Evolutionary conservation across 1,284 basidiomycete genomes (phyloP), one percentile per base, ranked within the genome.

Genomic region (Somion occarium): DNA sequence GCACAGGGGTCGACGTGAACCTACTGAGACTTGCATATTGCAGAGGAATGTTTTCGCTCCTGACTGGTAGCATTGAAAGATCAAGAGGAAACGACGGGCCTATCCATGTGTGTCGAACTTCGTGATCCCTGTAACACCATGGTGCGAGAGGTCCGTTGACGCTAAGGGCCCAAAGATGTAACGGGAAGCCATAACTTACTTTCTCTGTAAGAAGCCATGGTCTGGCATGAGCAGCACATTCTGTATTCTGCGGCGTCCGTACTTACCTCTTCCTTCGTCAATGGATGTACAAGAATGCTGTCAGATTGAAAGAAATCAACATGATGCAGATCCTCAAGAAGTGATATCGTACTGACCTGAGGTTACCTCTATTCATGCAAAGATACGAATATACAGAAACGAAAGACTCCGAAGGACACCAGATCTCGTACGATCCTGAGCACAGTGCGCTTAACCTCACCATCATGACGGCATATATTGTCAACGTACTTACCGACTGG

Each of bases 341-440:
- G 15, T 37, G 20, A 5, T 38, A 46, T 38, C 37, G 7, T 18
- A 15, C 1, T 44, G 53, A 88, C 86, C 86, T 89, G 30, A 89
- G 68, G 41, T 75, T 60, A 3, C 85, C 85, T 48, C 80, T 73
- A 62, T 89, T 79, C 64, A 82, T 66, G 56, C 76, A 81, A 18
- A 90, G 72, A 54, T 88, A 89, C 13, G 86, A 89, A 61, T 81
- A 90, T 12, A 89, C 80, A 0, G 83, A 74, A 0, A 75, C 68
- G 60, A 89, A 89, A 1, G 85, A 86, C 57, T 86, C 83, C 0
- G 77, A 73, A 0, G 86, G 87, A 26, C 74, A 79, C 86, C 86
- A 89, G 22, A 89, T 83, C 59, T 89, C 87, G 59, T 88, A 89
- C 0, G 85, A 87, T 13, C 85, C 85, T 87, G 44, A 15, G 58